These are phyloP conservation scores for Calocybe cyanea DNA, from an alignment of 768 basidiomycete species.

Conservation along the genomic window DNA sequence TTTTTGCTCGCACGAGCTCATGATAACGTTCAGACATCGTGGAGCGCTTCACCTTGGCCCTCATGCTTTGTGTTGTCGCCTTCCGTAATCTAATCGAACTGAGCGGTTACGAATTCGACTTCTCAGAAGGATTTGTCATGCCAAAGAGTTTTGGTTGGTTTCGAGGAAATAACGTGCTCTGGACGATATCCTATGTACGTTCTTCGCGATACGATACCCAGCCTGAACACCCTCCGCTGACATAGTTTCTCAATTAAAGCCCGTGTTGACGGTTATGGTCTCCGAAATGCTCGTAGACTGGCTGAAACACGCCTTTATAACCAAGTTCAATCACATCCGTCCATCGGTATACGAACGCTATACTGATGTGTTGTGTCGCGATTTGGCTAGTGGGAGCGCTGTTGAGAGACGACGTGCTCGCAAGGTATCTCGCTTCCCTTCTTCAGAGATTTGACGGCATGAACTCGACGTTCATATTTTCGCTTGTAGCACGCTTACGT, in stretches of 20 bases:
- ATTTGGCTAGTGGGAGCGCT: slow-evolving; percentile 78
- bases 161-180: slow-evolving; percentile 70
- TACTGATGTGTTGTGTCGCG: slow-evolving; percentile 91
- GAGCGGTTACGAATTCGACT: slow-evolving; percentile 84
- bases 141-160: slow-evolving; percentile 87
- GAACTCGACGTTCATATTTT: background rate
- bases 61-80: slow-evolving; percentile 91
- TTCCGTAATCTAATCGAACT: slow-evolving; percentile 95
- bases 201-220: background rate
- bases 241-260: slow-evolving; percentile 42
- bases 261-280: slow-evolving; percentile 83
- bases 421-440: slow-evolving; percentile 47
- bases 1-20: background rate
- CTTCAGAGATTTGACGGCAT: background rate
- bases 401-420: slow-evolving; percentile 63
- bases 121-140: slow-evolving; percentile 65
- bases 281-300: slow-evolving; percentile 97
- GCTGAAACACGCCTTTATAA: slow-evolving; percentile 99
- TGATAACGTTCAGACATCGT: slow-evolving; percentile 74
- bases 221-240: background rate
- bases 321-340: slow-evolving; percentile 98
- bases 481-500: slow-evolving; percentile 81
- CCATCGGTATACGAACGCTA: slow-evolving; percentile 94
- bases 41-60: slow-evolving; percentile 86
- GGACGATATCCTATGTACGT: slow-evolving; percentile 88